Conservation (phyloP, 176 grass and related monocot species). For the Guadua angustifolia region DNA sequence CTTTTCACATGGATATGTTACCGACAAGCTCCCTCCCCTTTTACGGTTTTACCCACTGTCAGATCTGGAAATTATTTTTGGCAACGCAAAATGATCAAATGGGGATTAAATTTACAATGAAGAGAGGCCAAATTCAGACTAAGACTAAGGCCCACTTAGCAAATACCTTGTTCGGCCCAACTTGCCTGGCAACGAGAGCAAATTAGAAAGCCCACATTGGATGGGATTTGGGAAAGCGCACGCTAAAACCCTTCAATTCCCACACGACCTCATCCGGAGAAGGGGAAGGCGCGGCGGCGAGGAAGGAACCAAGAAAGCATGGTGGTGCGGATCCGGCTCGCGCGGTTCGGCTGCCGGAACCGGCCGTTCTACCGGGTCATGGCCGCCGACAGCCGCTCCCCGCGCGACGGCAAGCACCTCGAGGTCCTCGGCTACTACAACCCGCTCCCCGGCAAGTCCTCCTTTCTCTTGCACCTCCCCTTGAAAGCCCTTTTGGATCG, state of each 20-base stretch:
- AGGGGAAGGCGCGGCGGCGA: conserved; percentile 21
- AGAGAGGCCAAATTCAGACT: not conserved
- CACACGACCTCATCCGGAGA: conserved; percentile 9
- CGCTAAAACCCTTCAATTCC: conserved; percentile 17
- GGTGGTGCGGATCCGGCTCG: conserved; percentile 77
- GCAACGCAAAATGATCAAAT: not conserved
- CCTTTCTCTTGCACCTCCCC: not conserved
- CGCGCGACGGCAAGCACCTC: conserved; percentile 82
- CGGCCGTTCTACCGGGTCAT: conserved; percentile 83
- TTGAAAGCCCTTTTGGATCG: not conserved
- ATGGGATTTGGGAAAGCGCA: not conserved
- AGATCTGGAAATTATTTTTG: not conserved
- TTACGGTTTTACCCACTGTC: not conserved
- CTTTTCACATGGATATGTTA: not conserved
- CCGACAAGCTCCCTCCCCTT: not conserved
- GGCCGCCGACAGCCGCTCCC: conserved; percentile 81
- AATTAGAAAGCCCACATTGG: not conserved
- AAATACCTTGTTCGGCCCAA: not conserved
- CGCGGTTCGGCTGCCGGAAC: conserved; percentile 75
- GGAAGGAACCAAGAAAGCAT: conserved; percentile 25
- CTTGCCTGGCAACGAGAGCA: too few species aligned
- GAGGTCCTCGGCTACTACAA: conserved; percentile 92
- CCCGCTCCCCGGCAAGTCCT: conserved; percentile 61
- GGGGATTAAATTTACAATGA: not conserved
- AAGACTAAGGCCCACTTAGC: not conserved